These are phyloP conservation scores for Erodium moschatum DNA, from an alignment of 441 rosid species.

Conservation along the genomic window DNA sequence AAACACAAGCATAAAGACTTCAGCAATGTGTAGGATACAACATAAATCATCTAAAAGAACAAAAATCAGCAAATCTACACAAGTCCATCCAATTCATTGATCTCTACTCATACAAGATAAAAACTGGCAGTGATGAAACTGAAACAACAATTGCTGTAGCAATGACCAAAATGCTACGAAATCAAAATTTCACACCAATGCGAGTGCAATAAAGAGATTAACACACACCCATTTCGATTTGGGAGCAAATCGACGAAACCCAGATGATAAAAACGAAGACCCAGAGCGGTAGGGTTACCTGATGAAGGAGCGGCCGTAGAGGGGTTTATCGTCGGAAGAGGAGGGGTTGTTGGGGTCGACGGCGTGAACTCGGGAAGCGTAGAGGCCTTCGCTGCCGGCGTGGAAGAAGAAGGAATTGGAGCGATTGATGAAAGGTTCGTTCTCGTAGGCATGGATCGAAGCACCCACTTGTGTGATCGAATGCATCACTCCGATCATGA, in stretches of 20 bases:
- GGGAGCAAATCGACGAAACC: background rate
- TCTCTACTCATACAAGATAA: background rate
- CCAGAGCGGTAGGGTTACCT: slow-evolving; percentile 4
- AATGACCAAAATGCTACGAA: background rate
- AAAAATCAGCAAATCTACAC: background rate
- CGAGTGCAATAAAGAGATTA: background rate
- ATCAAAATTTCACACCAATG: too few relatives aligned
- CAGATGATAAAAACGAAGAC: too few relatives aligned
- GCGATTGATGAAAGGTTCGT: slow-evolving; percentile 27
- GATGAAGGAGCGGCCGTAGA: slow-evolving; percentile 27
- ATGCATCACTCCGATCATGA: slow-evolving; percentile 4
- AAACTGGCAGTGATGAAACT: background rate
- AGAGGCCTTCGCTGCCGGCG: slow-evolving; percentile 34
- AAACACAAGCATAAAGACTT: too few relatives aligned
- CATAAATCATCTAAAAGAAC: background rate
- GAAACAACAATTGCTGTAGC: background rate
- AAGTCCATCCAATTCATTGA: background rate
- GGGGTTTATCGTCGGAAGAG: slow-evolving; percentile 19
- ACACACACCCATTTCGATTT: slow-evolving; percentile 1
- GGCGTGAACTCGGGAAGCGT: slow-evolving; percentile 23
- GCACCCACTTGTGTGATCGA: slow-evolving; percentile 22
- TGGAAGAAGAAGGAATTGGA: slow-evolving; percentile 36
- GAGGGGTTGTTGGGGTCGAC: slow-evolving; percentile 11
- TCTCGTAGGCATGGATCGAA: slow-evolving; percentile 34
- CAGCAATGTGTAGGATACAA: background rate